A percentile compares a stretch with the other conserved stretches of the same genome.
These are phyloP conservation scores for Abelmoschus esculentus DNA, from an alignment of 345 rosid genomes.

Conservation along the genomic window DNA sequence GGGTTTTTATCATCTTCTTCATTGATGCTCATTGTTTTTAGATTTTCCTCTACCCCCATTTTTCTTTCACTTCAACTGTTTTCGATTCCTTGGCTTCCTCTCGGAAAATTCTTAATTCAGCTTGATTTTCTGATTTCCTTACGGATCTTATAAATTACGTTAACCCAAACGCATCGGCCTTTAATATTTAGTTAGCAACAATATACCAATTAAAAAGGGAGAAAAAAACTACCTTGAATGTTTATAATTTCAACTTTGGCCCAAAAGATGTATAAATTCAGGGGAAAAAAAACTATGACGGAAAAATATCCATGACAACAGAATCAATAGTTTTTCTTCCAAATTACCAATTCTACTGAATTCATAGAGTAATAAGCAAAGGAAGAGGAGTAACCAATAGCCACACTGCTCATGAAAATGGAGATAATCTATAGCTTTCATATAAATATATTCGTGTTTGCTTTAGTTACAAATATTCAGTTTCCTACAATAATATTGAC, in stretches of 20 bases:
- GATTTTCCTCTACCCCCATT: too few relatives aligned
- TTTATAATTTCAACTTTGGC: too few relatives aligned
- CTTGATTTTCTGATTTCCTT: neutral
- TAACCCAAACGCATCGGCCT: neutral
- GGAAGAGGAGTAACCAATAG: neutral
- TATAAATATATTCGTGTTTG: neutral
- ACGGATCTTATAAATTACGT: neutral
- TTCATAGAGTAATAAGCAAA: neutral
- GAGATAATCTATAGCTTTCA: slow-evolving; percentile 2
- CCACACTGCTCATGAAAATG: neutral
- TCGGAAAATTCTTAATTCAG: too few relatives aligned
- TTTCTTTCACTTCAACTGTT: too few relatives aligned
- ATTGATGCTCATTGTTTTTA: too few relatives aligned
- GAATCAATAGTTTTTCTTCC: neutral
- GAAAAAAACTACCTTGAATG: neutral
- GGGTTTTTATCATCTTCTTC: too few relatives aligned
- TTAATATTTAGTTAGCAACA: neutral
- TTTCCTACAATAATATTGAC: neutral
- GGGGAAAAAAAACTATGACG: neutral
- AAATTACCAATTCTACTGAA: neutral
- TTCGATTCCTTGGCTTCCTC: too few relatives aligned
- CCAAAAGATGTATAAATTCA: neutral
- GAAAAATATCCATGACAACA: neutral
- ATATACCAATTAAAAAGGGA: neutral
- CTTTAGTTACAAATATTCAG: neutral